Conservation (phyloP, 352 stramenopile genomes). For the Globisporangium spiculum region DNA sequence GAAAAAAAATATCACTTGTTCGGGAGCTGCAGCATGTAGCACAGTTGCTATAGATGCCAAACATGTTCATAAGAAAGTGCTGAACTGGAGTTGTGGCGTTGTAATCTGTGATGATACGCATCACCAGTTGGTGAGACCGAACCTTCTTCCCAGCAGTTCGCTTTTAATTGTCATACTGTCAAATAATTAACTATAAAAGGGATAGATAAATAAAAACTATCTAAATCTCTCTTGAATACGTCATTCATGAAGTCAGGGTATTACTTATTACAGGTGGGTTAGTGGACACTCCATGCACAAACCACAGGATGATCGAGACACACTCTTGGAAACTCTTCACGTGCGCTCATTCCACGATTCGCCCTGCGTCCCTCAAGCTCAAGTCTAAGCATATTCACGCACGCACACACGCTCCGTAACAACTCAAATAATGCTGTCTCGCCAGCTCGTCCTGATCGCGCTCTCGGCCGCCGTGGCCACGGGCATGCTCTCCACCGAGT, state of each 20-base stretch:
- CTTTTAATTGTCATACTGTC: neutral
- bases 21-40: neutral
- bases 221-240: too few species aligned
- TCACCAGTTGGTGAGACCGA: neutral
- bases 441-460: slow-evolving; percentile 10
- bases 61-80: neutral
- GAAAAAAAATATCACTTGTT: neutral
- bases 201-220: neutral
- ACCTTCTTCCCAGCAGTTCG: neutral
- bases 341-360: slow-evolving; percentile 10
- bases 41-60: too few species aligned
- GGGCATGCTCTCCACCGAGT: slow-evolving; percentile 2
- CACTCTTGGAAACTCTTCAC: neutral
- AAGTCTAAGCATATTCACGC: too few species aligned
- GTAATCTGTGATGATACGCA: neutral
- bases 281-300: too few species aligned
- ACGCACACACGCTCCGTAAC: neutral
- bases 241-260: too few species aligned
- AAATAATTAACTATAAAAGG: neutral
- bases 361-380: neutral
- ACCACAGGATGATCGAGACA: neutral
- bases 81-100: too few species aligned
- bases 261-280: too few species aligned
- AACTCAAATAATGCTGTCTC: slow-evolving; percentile 10
- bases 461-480: slow-evolving; percentile 12